Base-by-base conservation (phyloP, 164 flowering plant species). In the Magnolia changhungtana region DNA sequence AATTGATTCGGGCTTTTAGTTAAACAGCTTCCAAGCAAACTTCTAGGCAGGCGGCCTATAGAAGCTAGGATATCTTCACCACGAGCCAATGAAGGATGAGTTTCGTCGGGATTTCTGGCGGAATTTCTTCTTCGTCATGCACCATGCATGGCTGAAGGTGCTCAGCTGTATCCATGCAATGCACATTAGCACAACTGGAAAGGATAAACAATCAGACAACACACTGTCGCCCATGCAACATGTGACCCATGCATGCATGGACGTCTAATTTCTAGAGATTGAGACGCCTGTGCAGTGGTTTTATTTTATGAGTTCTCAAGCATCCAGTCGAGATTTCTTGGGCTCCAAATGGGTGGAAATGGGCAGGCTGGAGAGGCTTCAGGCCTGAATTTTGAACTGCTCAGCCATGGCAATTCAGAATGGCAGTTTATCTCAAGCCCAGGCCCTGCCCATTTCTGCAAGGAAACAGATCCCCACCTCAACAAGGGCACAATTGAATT, bases 141-240 rank as follows among this genome's bases (percentile, higher is more conserved):
- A 94, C 96, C 97, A 94, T 5, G 85, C 72, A 59, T 85, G 85
- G 11, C 81, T 87, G 75, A 94, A 94, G 52, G 92, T 86, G 88
- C 97, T 94, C 81, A 89, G 68, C 97, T 94, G 89, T 37, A 77
- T 67, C 21, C 65, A 24, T 61, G 31, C 50, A 49, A 20, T 21
- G 11, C 78, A 69, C 8, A 20, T 20, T 55, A 11, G 23, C 75
- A 63, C 59, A 7, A 63, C 20, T 55, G 29, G 74, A 21, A 55
- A 59, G 19, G 51, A 59, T 55, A 21, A 52, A 55, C 21, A 4
- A 10, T 3, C 2, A 52, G 9, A 10, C 63, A 31, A 71, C 55
- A 71, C 59, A 71, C 21, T n/a, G 31, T 16, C 13, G 13, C 18
- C 61, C 61, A 55, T 55, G 13, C 61, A 55, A 55, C 11, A 64